Evolutionary conservation across 2,329 filamentous ascomycete genomes (phyloP), one percentile per base, ranked within the genome.

Genomic region (Pezicula radicicola): DNA sequence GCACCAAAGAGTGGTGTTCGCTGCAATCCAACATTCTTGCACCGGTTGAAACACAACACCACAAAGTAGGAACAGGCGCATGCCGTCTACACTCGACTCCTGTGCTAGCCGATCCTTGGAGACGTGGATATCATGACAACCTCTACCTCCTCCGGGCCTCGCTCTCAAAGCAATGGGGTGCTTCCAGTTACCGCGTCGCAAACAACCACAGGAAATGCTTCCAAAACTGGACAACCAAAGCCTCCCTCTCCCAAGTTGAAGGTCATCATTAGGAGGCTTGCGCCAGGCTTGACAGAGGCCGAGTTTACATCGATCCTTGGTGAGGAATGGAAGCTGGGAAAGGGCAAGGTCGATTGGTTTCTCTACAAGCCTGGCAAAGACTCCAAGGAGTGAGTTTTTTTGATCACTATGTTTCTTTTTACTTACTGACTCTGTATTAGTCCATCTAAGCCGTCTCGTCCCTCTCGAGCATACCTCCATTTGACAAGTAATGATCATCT

Each of bases 331-430:
- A 88, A 85, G 63, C 63, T 80, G 3, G 89, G 88, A n/a, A 81
- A 80, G 45, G 91, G 90, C 30, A 94, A 86, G 66, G 83, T 95
- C 12, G 92, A 96, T 68, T 97, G 90, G 89, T 77, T 88, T 59
- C 80, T 80, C 46, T 99, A 83, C 67, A 80, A 80, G 52, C 72
- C 78, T 50, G 87, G 87, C 59, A 96, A 96, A 67, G 77, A 93
- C 42, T 92, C 91, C 2, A 87, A 85, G 66, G 89, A 96, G 91
- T 95, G 74, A 60, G 84, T 72, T 55, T 13, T 13, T 48, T 21
- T 35, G 10, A 45, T 18, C 25, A 27, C 33, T 33, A 18, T 45
- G 16, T 45, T 7, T 39, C n/a, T 10, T 36, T 43, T 28, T 10
- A 12, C 9, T 50, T 42, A 55, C 40, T 48, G 40, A 53, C 37